Percentiles rank a stretch among this genome's conserved stretches.
These are phyloP conservation scores for Rhododendron mucronatum DNA, from an alignment of 148 eudicot genomes.

Conservation along the genomic window DNA sequence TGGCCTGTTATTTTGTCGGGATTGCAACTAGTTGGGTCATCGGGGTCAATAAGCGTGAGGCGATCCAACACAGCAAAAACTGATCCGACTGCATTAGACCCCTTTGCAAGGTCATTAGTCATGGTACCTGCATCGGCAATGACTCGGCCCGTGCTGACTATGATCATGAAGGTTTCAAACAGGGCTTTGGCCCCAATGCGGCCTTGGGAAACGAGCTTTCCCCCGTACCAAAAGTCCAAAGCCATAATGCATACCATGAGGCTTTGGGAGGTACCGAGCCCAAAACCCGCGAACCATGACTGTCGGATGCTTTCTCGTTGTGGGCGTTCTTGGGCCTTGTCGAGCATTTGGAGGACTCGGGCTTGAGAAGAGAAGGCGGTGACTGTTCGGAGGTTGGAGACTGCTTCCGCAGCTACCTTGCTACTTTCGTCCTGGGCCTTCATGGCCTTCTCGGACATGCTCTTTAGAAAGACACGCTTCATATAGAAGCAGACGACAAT, in stretches of 20 bases:
- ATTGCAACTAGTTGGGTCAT: background rate
- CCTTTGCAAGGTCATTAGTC: background rate
- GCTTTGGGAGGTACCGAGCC: background rate
- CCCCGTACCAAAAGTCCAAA: background rate
- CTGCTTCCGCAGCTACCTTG: background rate
- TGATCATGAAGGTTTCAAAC: background rate
- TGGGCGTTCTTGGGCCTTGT: background rate
- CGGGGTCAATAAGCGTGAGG: background rate
- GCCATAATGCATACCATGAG: background rate
- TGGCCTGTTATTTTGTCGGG: background rate
- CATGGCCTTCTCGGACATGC: background rate
- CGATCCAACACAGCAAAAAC: background rate
- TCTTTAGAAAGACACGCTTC: no score
- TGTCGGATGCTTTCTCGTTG: background rate
- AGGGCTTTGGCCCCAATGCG: background rate
- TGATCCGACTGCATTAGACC: background rate
- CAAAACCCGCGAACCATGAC: background rate
- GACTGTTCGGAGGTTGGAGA: background rate
- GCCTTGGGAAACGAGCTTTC: background rate
- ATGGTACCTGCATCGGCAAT: background rate
- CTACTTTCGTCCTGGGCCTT: no score
- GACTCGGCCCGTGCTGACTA: background rate
- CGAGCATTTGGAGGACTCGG: background rate
- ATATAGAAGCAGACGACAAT: background rate
- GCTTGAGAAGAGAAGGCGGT: background rate